These are phyloP conservation scores for Phytophthora cactorum DNA, from an alignment of 352 stramenopile genomes.

Conservation along the genomic window DNA sequence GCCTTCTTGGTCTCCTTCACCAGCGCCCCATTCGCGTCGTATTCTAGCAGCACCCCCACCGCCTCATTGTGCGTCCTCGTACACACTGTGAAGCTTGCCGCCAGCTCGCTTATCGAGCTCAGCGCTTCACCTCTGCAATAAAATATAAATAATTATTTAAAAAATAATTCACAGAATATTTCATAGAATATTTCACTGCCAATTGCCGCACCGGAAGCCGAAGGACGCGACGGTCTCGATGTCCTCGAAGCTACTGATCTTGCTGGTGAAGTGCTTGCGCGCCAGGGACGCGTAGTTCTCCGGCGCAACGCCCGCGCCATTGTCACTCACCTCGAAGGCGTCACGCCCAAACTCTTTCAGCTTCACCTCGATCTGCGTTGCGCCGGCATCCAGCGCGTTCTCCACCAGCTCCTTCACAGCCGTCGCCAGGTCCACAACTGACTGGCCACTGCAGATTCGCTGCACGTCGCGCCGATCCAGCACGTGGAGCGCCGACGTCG, in stretches of 20 bases:
- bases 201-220: conserved; percentile 88
- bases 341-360: conserved; percentile 93
- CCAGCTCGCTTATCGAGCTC: conserved; percentile 94
- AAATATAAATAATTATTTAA: conserved; percentile 5
- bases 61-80: conserved; percentile 80
- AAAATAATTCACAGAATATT: background rate
- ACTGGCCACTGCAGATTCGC: conserved; percentile 91
- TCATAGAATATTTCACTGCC: background rate
- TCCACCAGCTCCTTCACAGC: conserved; percentile 98
- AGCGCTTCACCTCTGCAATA: conserved; percentile 92
- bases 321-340: conserved; percentile 96
- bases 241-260: conserved; percentile 96
- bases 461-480: conserved; percentile 59
- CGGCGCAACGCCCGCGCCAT: conserved; percentile 90
- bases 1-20: conserved; percentile 63
- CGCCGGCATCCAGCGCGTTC: conserved; percentile 87
- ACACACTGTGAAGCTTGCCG: conserved; percentile 82
- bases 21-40: conserved; percentile 71
- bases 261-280: conserved; percentile 95
- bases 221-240: conserved; percentile 90
- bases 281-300: conserved; percentile 84
- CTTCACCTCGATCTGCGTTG: conserved; percentile 85
- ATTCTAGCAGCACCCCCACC: conserved; percentile 89
- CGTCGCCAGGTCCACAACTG: conserved; percentile 94
- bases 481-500: conserved; percentile 39